Conservation (phyloP, 768 basidiomycete genomes). For the Coprinopsis cinerea region DNA sequence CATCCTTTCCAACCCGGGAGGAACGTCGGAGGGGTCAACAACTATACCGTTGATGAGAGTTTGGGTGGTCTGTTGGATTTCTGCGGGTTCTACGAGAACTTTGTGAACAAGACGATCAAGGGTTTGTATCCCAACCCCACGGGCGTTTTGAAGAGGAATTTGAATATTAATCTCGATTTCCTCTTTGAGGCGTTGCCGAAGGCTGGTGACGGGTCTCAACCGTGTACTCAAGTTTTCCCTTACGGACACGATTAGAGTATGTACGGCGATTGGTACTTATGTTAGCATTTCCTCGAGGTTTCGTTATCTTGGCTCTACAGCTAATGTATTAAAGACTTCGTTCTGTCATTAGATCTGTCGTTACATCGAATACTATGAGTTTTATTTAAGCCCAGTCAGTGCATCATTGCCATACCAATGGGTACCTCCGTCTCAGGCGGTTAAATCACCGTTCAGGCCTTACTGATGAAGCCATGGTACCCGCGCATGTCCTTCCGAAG, state of each 20-base stretch:
- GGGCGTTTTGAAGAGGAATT: constrained; percentile 9
- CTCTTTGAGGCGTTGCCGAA: background rate
- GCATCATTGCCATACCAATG: no score
- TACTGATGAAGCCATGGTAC: no score
- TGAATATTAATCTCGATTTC: constrained; percentile 10
- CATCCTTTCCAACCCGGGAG: constrained; percentile 14
- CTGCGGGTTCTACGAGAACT: constrained; percentile 15
- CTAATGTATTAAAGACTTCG: no score
- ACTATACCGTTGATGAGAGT: constrained; percentile 10
- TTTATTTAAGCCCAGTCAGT: no score
- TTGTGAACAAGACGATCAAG: constrained; percentile 13
- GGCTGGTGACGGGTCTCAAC: background rate
- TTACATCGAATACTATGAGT: no score
- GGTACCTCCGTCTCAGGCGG: no score
- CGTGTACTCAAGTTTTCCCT: constrained; percentile 10
- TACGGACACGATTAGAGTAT: constrained; percentile 3
- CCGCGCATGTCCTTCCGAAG: no score
- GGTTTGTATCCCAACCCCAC: constrained; percentile 16
- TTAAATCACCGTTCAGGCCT: no score
- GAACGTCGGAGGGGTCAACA: constrained; percentile 13
- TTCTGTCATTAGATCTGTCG: no score
- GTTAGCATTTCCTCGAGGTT: no score
- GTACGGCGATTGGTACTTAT: no score
- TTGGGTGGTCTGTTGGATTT: constrained; percentile 4
- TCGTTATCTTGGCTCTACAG: no score